Evolutionary conservation across 2,329 filamentous ascomycete species (phyloP), one percentile per base, ranked within the genome.

Genomic region (Fusarium algeriense): DNA sequence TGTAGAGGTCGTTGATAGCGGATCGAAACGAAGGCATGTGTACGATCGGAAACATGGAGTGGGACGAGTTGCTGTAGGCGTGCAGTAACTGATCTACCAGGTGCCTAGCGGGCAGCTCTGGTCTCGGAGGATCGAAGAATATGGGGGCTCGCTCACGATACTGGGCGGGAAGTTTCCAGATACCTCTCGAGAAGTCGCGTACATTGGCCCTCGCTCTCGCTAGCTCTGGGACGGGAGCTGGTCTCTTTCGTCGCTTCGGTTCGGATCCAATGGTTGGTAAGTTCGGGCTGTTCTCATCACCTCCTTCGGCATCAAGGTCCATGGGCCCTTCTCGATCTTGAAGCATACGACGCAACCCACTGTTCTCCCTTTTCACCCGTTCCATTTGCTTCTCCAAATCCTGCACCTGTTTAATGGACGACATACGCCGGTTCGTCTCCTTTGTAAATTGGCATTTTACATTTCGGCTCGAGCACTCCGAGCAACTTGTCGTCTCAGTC

Each of bases 391-490:
- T 96, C 82, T 98, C 95, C 30, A 99, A 86, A 80, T 99, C 96
- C 82, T 98, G 96, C 15, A 98, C 93, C 85, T 98, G 96, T 88
- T 98, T 99, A 83, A 98, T 98, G 3, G 95, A 98, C 20, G 96
- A 98, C 96, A 99, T 99, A 69, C 96, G 90, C 64, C 96, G 89
- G 80, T 99, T 99, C 15, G 96, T 99, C 82, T 99, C 96, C 83
- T 99, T 99, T 53, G 96, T 99, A 80, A 99, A 99, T 78, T 98
- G 95, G 79, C 96, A 99, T 81, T 97, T 97, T 72, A 98, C 95
- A 79, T 95, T 97, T 72, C 96, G 91, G 80, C 95, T 98, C 7
- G 94, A 96, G 83, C 96, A 99, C 82, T 99, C 96, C 3, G 96
- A 98, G 81, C 96, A 99, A 82, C 95, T 97, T 14, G 93, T 91